phyloP scores from a whole-genome alignment of 2,329 filamentous ascomycete genomes.

The Capronia epimyces region DNA sequence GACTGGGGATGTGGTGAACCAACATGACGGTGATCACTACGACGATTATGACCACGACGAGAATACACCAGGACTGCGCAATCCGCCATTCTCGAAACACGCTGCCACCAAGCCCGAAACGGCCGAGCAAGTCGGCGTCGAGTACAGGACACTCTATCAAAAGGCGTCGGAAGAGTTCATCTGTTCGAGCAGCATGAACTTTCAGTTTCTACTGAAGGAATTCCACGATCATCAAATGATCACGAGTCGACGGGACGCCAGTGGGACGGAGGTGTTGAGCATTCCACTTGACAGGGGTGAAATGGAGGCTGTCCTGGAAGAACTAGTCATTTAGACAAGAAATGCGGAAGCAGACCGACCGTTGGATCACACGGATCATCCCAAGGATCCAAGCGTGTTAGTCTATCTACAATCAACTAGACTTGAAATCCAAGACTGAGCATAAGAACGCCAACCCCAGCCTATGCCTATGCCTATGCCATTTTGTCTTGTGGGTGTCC shows the following conservation, averaged over 20 bases:
- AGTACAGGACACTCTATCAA: slow-evolving; percentile 87
- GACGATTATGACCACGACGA: slow-evolving; percentile 17
- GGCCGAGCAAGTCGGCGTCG: slow-evolving; percentile 58
- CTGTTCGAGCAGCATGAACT: slow-evolving; percentile 92
- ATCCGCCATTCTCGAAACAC: background rate
- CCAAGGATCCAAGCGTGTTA: too few relatives aligned
- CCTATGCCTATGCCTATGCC: too few relatives aligned
- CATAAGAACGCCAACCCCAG: too few relatives aligned
- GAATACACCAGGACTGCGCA: too few relatives aligned
- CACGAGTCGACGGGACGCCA: slow-evolving; percentile 74
- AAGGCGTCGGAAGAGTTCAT: slow-evolving; percentile 97
- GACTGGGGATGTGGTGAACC: slow-evolving; percentile 1
- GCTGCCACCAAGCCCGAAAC: background rate
- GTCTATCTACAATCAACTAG: too few relatives aligned
- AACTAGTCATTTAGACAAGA: slow-evolving; percentile 45
- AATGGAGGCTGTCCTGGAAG: slow-evolving; percentile 62
- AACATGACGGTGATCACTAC: slow-evolving; percentile 32
- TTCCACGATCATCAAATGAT: slow-evolving; percentile 99
- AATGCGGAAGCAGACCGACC: background rate
- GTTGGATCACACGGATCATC: too few relatives aligned
- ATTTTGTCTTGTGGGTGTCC: too few relatives aligned
- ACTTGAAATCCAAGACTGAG: too few relatives aligned
- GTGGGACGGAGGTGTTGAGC: slow-evolving; percentile 78
- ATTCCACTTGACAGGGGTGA: slow-evolving; percentile 84
- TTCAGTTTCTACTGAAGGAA: slow-evolving; percentile 89